Conservation (phyloP, 2,329 filamentous ascomycete genomes). For the Cadophora gregata region DNA sequence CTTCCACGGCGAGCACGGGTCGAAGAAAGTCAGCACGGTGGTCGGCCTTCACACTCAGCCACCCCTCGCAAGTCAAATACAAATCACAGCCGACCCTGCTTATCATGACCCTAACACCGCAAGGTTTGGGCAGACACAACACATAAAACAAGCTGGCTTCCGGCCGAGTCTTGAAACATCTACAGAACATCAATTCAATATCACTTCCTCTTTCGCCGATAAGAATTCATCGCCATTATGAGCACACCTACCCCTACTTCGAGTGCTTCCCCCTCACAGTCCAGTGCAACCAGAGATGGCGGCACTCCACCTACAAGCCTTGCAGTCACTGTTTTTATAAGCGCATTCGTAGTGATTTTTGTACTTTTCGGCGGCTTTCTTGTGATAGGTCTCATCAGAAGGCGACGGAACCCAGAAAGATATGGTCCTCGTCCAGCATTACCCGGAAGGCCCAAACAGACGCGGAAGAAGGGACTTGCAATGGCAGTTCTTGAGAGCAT, state of each 20-base stretch:
- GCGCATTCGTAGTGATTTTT: background rate
- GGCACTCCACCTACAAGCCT: background rate
- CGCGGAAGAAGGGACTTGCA: slow-evolving; percentile 17
- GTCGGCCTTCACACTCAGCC: slow-evolving; percentile 12
- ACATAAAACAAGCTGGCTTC: background rate
- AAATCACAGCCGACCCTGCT: slow-evolving; percentile 2
- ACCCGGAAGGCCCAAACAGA: slow-evolving; percentile 2
- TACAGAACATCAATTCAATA: background rate
- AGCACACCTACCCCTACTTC: background rate
- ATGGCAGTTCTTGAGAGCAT: slow-evolving; percentile 20
- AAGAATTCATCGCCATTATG: background rate
- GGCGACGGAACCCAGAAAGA: slow-evolving; percentile 4
- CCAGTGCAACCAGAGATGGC: background rate
- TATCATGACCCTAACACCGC: slow-evolving; percentile 2
- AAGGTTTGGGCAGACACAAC: background rate
- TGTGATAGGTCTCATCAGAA: slow-evolving; percentile 1
- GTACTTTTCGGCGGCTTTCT: background rate
- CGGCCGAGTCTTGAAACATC: background rate
- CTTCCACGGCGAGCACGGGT: background rate
- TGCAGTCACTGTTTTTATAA: slow-evolving; percentile 10
- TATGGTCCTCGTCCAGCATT: slow-evolving; percentile 11
- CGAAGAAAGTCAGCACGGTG: slow-evolving; percentile 3
- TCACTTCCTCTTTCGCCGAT: background rate
- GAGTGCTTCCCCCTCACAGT: background rate
- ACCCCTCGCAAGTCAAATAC: slow-evolving; percentile 9